phyloP scores from a whole-genome alignment of 1,284 basidiomycete genomes.

The Sporisorium scitamineum region DNA sequence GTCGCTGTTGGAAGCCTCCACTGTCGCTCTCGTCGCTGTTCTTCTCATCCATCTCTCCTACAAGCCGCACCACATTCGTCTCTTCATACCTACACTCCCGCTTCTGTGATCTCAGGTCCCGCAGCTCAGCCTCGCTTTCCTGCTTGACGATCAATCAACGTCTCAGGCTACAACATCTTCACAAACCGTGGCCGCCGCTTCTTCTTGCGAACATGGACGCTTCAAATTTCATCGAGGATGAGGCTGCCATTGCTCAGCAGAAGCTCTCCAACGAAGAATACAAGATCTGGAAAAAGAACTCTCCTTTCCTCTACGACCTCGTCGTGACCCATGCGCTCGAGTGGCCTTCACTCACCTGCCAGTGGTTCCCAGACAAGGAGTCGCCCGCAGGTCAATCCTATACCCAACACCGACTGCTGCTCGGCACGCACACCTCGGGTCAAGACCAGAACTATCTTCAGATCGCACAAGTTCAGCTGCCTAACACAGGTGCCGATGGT shows the following conservation, averaged over 20 bases:
- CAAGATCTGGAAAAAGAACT: slow-evolving; percentile 70
- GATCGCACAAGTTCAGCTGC: slow-evolving; percentile 90
- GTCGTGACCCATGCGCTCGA: slow-evolving; percentile 97
- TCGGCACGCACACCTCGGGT: slow-evolving; percentile 97
- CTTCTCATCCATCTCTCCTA: background rate
- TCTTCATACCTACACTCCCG: no score
- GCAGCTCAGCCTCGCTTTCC: background rate
- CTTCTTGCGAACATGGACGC: slow-evolving; percentile 41
- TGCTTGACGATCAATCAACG: background rate
- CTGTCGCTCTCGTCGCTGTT: background rate
- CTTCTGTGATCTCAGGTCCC: background rate
- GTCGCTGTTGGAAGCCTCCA: background rate
- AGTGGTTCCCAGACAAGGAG: slow-evolving; percentile 98
- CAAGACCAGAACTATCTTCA: slow-evolving; percentile 95
- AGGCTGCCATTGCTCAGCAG: slow-evolving; percentile 60
- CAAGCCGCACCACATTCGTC: background rate
- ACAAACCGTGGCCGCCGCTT: background rate
- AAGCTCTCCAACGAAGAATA: slow-evolving; percentile 67
- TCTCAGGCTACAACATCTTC: background rate
- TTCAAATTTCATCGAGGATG: slow-evolving; percentile 59
- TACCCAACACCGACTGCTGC: slow-evolving; percentile 89
- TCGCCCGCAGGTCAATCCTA: slow-evolving; percentile 86
- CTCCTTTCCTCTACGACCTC: slow-evolving; percentile 89
- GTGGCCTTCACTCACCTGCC: slow-evolving; percentile 97
- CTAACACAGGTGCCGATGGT: slow-evolving; percentile 73